Base-by-base conservation (phyloP, 345 rosid species). In the Gossypium raimondii region DNA sequence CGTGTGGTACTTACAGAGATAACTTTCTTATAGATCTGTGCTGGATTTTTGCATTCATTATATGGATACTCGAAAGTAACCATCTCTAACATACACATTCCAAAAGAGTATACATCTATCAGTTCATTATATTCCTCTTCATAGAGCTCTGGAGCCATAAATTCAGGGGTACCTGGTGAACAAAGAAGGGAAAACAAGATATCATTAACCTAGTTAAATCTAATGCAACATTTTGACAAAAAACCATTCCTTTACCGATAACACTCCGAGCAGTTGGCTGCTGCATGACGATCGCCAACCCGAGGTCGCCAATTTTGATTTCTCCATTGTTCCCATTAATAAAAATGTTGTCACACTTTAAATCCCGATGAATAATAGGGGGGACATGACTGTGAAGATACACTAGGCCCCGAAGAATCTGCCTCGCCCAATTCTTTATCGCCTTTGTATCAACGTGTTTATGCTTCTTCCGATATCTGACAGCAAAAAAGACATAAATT, bases 61-160 rank as follows among this genome's bases (percentile, higher is more conserved):
- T 90, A 90, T 10, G 94, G 94, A 70, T 85, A 85, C 82, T 90
- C 90, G 69, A 82, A 81, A 27, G 94, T 90, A 68, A 88, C 90
- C 90, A 90, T 84, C 85, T 90, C 92, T 70, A 90, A 73, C 78
- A 90, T 82, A 88, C 94, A 88, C 92, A 90, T 77, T 27, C 94
- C 94, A 48, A 90, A 88, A 56, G 94, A 84, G 71, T 90, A 90
- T 13, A 88, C 76, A 72, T 90, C 92, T 2, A 87, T 87, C 14
- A 90, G 94, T 70, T 90, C 92, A 72, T 87, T 88, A 72, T 88
- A 90, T 77, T 86, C 92, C 85, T 90, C 94, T 63, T 90, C 92
- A 63, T 90, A 89, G 51, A 89, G 89, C 85, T 86, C 94, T 0
- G 90, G 92, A 57, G 92, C 92, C 94, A 89, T 89, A 75, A 88